These are phyloP conservation scores for Taphrina flavorubra DNA, from an alignment of 1,139 yeast species.

Conservation along the genomic window DNA sequence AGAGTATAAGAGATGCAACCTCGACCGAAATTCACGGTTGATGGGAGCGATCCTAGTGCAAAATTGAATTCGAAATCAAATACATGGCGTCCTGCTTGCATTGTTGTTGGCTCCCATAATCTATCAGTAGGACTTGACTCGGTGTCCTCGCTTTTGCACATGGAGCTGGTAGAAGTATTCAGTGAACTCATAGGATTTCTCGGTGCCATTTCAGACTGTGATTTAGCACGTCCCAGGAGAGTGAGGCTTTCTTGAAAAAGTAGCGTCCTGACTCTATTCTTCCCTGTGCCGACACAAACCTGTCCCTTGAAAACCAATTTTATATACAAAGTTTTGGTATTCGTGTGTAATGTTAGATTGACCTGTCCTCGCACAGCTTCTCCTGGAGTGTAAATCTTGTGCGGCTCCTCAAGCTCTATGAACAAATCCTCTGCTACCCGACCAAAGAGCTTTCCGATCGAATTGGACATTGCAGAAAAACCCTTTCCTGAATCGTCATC, in stretches of 20 bases:
- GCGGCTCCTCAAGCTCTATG: slow-evolving; percentile 73
- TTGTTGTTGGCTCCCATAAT: slow-evolving; percentile 49
- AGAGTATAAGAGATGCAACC: slow-evolving; percentile 77
- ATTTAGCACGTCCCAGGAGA: slow-evolving; percentile 16
- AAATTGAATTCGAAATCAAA: slow-evolving; percentile 83
- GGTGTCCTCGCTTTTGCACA: neutral
- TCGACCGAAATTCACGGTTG: slow-evolving; percentile 81
- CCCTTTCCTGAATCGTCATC: neutral
- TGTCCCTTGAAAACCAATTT: slow-evolving; percentile 50
- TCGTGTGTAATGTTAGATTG: slow-evolving; percentile 49
- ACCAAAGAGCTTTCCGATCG: slow-evolving; percentile 16
- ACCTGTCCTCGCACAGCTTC: slow-evolving; percentile 60
- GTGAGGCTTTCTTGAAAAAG: slow-evolving; percentile 16
- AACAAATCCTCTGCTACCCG: slow-evolving; percentile 60
- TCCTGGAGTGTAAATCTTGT: slow-evolving; percentile 69
- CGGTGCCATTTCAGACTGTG: neutral
- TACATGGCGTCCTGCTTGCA: slow-evolving; percentile 76
- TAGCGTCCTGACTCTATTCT: slow-evolving; percentile 13
- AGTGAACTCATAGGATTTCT: neutral
- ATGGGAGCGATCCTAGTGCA: slow-evolving; percentile 71
- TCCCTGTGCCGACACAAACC: slow-evolving; percentile 49
- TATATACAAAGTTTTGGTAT: slow-evolving; percentile 48
- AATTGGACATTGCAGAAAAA: neutral
- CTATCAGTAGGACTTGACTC: neutral
- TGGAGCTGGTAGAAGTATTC: neutral